A percentile compares a stretch with the other conserved stretches of the same genome.
These are phyloP conservation scores for Trypanosoma melophagium DNA, from an alignment of 208 protist species.

Conservation along the genomic window DNA sequence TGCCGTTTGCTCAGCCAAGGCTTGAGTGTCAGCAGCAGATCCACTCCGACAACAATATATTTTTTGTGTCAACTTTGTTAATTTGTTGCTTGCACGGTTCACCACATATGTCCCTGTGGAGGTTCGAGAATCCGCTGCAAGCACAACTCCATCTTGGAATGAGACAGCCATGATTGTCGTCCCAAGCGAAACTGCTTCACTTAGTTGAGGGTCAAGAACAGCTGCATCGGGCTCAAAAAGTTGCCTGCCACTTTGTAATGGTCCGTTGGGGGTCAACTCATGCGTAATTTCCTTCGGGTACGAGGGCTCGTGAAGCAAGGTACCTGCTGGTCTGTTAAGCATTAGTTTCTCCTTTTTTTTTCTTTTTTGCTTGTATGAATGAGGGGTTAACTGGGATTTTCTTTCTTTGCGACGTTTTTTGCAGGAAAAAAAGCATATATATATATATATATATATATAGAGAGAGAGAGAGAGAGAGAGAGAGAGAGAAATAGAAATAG, in stretches of 20 bases:
- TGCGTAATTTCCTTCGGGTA: constrained; percentile 56
- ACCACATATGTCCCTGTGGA: constrained; percentile 97
- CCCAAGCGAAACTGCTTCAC: constrained; percentile 86
- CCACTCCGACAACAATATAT: constrained; percentile 98
- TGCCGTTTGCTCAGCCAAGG: constrained; percentile 90
- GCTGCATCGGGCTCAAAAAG: constrained; percentile 74
- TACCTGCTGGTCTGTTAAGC: constrained; percentile 69
- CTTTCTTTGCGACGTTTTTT: not conserved
- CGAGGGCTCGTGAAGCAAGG: constrained; percentile 75
- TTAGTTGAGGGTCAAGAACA: constrained; percentile 80
- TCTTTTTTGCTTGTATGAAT: constrained; percentile 5
- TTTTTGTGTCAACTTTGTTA: constrained; percentile 95
- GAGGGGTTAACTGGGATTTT: not conserved
- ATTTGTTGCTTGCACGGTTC: constrained; percentile 97
- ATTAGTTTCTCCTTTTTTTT: constrained; percentile 34
- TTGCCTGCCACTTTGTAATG: constrained; percentile 54
- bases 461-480: constrained; percentile 8
- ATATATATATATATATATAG: constrained; percentile 2
- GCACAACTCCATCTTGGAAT: constrained; percentile 96
- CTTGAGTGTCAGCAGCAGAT: constrained; percentile 98
- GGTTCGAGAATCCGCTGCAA: constrained; percentile 97
- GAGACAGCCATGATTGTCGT: constrained; percentile 98
- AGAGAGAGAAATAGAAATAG: constrained; percentile 10
- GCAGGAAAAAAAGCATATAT: constrained; percentile 13
- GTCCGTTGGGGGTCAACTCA: constrained; percentile 60